Evolutionary conservation across 345 rosid genomes (phyloP), one percentile per base, ranked within the genome.

Genomic region (Gossypioides kirkii): DNA sequence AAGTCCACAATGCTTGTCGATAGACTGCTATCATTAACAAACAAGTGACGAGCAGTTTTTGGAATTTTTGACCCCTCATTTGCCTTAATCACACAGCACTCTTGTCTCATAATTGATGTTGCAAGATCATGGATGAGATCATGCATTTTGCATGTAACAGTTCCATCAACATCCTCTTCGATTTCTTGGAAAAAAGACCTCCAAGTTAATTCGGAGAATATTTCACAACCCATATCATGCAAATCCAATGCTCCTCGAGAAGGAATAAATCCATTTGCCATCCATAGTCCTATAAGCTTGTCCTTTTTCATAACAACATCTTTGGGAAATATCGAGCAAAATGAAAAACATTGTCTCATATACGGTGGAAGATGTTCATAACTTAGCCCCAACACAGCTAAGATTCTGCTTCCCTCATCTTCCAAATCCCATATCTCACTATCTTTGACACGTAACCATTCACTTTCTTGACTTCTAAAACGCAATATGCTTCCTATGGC

Each of bases 101-200:
- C 83, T 8, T 36, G 2, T 2, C 23, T 10, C 58, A 26, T 66
- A 32, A 77, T 18, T 1, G 28, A 71, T 20, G 38, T 32, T 43
- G 78, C 81, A 47, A 78, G 70, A 10, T 73, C 80, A 60, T 73
- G 78, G 0, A 76, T 10, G 11, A 76, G 73, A 41, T 78, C 82
- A 16, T 76, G 84, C 76, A 78, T 32, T 32, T 32, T 32, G 5
- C 38, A 32, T 32, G 38, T 5, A 32, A 32, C 38, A 32, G 38
- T 32, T 32, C 38, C 38, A 32, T 32, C 38, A 1, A 32, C 0
- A 32, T 32, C 6, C 38, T 32, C 38, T 0, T 32, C 0, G 6
- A 32, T 4, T 32, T 32, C 38, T 32, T 4, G 38, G 1, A 32
- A 32, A 32, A 32, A 32, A 0, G 38, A 32, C 7, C 38, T 32